These are phyloP conservation scores for Taphrina flavorubra DNA, from an alignment of 1,139 yeast species.

Conservation along the genomic window DNA sequence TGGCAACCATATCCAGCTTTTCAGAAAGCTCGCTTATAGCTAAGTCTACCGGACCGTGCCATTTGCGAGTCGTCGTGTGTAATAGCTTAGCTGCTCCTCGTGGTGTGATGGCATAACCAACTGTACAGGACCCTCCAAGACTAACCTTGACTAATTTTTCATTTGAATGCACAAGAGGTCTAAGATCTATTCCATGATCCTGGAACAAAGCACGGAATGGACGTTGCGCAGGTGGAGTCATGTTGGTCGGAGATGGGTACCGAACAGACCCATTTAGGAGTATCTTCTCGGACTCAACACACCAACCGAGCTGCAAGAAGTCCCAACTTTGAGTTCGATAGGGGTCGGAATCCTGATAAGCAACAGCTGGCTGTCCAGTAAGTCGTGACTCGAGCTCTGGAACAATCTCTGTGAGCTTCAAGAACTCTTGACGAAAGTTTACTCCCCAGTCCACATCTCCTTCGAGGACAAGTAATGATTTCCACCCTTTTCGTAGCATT, in stretches of 20 bases:
- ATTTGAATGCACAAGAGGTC: conserved; percentile 1
- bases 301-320: conserved; percentile 3
- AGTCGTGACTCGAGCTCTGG: conserved; percentile 7
- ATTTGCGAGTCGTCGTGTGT: conserved; percentile 7
- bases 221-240: not conserved
- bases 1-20: not conserved
- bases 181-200: not conserved
- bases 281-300: conserved; percentile 1
- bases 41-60: not conserved
- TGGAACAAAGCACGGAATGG: not conserved
- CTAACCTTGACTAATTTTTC: not conserved
- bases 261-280: not conserved
- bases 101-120: not conserved
- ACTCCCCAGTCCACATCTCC: not conserved
- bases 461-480: not conserved
- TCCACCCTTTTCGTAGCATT: not conserved
- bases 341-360: not conserved
- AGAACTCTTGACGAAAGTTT: not conserved
- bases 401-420: not conserved
- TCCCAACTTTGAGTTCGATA: conserved; percentile 3
- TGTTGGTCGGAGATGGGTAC: not conserved
- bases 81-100: conserved; percentile 8
- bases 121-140: not conserved
- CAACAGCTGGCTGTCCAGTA: not conserved
- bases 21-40: not conserved